Conservation (phyloP, 1,284 basidiomycete genomes). For the Irpex sp. region DNA sequence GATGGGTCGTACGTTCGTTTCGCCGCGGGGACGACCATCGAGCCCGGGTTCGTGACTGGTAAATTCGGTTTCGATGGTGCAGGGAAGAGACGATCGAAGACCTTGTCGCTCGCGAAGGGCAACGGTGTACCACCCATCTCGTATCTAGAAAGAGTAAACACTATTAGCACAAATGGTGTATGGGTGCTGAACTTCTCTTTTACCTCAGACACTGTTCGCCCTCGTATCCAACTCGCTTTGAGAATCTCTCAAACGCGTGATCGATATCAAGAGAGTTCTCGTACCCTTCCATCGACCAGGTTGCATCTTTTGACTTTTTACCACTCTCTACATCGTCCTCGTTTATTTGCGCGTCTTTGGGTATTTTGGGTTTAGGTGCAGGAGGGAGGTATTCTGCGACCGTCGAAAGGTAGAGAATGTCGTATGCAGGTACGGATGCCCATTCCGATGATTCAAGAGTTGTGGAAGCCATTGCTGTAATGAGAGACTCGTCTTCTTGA, state of each 20-base stretch:
- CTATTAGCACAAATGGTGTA: background rate
- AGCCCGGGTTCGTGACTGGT: slow-evolving; percentile 52
- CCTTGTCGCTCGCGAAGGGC: slow-evolving; percentile 63
- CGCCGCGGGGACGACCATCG: slow-evolving; percentile 42
- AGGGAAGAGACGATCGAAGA: slow-evolving; percentile 72
- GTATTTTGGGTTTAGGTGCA: slow-evolving; percentile 41
- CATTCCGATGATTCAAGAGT: slow-evolving; percentile 58
- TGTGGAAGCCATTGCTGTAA: slow-evolving; percentile 54
- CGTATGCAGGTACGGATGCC: slow-evolving; percentile 55
- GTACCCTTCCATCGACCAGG: slow-evolving; percentile 66
- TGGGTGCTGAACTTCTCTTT: background rate
- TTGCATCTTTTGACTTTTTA: slow-evolving; percentile 39
- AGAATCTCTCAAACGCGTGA: slow-evolving; percentile 75
- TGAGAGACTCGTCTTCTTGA: slow-evolving; percentile 31
- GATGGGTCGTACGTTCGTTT: slow-evolving; percentile 47
- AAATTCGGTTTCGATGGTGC: slow-evolving; percentile 35
- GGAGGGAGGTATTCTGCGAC: slow-evolving; percentile 62
- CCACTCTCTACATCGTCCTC: slow-evolving; percentile 36
- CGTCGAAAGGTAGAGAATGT: slow-evolving; percentile 70
- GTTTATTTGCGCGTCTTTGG: slow-evolving; percentile 32
- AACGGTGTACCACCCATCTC: slow-evolving; percentile 70
- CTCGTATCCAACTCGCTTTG: slow-evolving; percentile 57
- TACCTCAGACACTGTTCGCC: slow-evolving; percentile 77
- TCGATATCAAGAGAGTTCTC: slow-evolving; percentile 75
- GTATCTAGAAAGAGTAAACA: slow-evolving; percentile 44